These are phyloP conservation scores for Chiua virens DNA, from an alignment of 768 basidiomycete genomes.

Conservation along the genomic window DNA sequence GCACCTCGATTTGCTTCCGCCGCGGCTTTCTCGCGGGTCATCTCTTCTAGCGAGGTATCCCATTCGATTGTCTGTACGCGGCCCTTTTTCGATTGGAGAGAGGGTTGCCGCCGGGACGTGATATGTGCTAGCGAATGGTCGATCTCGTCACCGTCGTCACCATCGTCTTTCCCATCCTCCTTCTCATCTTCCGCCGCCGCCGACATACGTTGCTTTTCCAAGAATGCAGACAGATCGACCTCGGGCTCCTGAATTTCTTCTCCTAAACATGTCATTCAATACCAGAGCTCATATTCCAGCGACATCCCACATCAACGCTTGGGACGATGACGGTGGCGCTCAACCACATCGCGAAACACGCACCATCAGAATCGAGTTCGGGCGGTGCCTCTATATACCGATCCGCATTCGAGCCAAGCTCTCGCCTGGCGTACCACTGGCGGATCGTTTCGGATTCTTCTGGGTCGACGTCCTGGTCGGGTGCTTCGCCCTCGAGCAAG, in stretches of 20 bases:
- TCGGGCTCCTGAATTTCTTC: conserved; percentile 70
- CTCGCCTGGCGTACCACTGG: conserved; percentile 54
- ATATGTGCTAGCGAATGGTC: conserved; percentile 60
- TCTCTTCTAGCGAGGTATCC: conserved; percentile 62
- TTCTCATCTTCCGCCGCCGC: conserved; percentile 22
- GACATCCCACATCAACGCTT: too few species aligned
- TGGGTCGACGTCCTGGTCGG: conserved; percentile 29
- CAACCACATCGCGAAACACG: conserved; percentile 3
- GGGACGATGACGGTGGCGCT: too few species aligned
- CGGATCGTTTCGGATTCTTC: conserved; percentile 51
- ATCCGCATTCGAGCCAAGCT: conserved; percentile 70
- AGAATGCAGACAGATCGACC: conserved; percentile 66
- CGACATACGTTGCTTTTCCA: conserved; percentile 59
- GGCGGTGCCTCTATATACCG: conserved; percentile 71
- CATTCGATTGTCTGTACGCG: conserved; percentile 64
- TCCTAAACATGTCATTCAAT: conserved; percentile 31
- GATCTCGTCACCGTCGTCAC: conserved; percentile 42
- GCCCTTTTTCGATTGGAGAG: conserved; percentile 52
- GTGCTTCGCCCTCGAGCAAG: conserved; percentile 57
- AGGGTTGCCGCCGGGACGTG: conserved; percentile 27
- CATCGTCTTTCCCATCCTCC: background rate
- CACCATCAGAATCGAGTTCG: conserved; percentile 71
- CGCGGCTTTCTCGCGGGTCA: conserved; percentile 67
- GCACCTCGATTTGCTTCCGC: conserved; percentile 78
- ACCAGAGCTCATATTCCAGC: too few species aligned